Percentiles rank a stretch among this genome's conserved stretches.
phyloP scores from a whole-genome alignment of 2,329 filamentous ascomycete species.

The Penicillium digitatum region DNA sequence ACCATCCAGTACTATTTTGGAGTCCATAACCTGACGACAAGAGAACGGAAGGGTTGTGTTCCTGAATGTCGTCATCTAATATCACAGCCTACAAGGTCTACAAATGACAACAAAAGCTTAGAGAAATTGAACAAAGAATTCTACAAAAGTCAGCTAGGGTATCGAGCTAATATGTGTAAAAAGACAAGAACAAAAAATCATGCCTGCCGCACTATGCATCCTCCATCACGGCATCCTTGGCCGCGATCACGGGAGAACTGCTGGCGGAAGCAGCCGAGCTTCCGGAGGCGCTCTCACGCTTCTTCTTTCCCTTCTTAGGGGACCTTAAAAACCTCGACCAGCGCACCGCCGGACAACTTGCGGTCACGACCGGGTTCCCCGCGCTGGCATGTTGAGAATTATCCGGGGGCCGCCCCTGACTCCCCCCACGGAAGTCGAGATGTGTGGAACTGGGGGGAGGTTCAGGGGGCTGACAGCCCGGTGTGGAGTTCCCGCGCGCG shows the following conservation, averaged over 20 bases:
- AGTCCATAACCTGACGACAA: not conserved
- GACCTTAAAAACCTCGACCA: not conserved
- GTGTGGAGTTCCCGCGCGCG: not conserved
- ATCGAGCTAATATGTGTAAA: not conserved
- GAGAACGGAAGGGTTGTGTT: not conserved
- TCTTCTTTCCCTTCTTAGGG: not conserved
- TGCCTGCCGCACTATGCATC: not conserved
- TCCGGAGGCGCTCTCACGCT: not conserved
- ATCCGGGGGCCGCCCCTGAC: not conserved
- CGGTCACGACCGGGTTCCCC: not conserved
- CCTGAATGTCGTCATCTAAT: not conserved
- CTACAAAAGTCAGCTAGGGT: not conserved
- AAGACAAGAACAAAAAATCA: not conserved
- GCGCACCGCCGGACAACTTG: not conserved
- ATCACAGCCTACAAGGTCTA: not conserved
- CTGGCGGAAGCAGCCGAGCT: not conserved
- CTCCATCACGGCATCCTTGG: not conserved
- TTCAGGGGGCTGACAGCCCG: not conserved
- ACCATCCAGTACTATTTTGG: not conserved
- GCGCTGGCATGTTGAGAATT: not conserved
- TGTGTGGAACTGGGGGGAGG: not conserved
- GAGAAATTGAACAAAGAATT: not conserved
- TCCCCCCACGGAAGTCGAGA: not conserved
- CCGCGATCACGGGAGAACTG: not conserved
- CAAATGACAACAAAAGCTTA: not conserved